These are phyloP conservation scores for Rhodotorula paludigena DNA, from an alignment of 768 basidiomycete species.

Conservation along the genomic window DNA sequence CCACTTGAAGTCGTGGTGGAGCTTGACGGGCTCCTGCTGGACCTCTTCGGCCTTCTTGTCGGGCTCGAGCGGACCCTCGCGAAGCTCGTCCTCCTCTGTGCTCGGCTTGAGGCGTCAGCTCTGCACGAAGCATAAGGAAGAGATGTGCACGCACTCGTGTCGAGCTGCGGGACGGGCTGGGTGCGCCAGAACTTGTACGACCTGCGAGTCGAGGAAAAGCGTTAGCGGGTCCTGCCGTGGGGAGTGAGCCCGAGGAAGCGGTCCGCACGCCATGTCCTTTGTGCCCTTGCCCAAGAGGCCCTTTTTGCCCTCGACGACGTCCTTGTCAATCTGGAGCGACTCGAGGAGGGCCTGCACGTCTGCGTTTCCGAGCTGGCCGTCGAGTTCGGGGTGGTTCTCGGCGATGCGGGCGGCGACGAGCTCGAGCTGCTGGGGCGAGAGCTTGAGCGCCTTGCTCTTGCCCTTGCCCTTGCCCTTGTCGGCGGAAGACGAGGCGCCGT, in stretches of 20 bases:
- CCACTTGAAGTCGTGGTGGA: constrained; percentile 95
- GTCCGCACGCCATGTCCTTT: constrained; percentile 59
- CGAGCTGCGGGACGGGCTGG: constrained; percentile 89
- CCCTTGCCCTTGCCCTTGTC: constrained; percentile 6
- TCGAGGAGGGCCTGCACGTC: constrained; percentile 70
- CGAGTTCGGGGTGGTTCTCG: constrained; percentile 58
- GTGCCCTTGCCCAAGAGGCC: constrained; percentile 69
- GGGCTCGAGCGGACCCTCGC: constrained; percentile 83
- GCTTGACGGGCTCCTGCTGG: constrained; percentile 75
- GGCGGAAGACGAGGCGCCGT: neutral
- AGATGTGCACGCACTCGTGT: constrained; percentile 47
- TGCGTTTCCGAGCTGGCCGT: constrained; percentile 60
- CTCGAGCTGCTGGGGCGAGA: constrained; percentile 63
- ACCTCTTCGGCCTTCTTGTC: constrained; percentile 70
- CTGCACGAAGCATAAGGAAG: neutral
- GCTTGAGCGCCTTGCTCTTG: constrained; percentile 50
- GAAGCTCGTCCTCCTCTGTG: constrained; percentile 56
- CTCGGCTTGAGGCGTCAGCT: neutral
- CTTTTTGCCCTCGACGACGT: constrained; percentile 74
- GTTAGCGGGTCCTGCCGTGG: no score
- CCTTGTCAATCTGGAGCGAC: constrained; percentile 47
- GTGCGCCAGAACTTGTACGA: constrained; percentile 79
- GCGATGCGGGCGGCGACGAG: constrained; percentile 64
- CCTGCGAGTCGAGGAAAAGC: neutral
- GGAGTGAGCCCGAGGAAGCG: neutral